A percentile compares a stretch with the other conserved stretches of the same genome.
phyloP scores from a whole-genome alignment of 257 asterid species.

The Nicotiana tabacum region DNA sequence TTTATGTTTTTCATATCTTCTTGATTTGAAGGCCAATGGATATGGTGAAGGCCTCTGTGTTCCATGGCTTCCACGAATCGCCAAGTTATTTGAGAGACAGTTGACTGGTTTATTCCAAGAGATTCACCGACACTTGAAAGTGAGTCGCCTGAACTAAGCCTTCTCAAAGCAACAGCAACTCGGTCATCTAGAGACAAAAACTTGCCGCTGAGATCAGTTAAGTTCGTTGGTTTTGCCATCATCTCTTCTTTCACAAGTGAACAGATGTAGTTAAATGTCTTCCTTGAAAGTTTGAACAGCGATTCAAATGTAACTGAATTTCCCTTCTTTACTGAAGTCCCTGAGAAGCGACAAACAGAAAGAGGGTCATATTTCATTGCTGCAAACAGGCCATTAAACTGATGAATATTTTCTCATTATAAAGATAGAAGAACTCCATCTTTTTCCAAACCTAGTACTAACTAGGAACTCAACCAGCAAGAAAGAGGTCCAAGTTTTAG shows the following conservation, averaged over 20 bases:
- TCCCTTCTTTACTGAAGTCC: background rate
- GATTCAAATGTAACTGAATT: constrained; percentile 18
- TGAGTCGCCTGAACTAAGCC: constrained; percentile 25
- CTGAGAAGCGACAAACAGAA: constrained; percentile 11
- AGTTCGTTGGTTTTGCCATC: background rate
- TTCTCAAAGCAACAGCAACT: constrained; percentile 27
- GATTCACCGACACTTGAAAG: constrained; percentile 13
- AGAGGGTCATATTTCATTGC: background rate
- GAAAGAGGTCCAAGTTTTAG: background rate
- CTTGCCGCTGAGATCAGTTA: constrained; percentile 16
- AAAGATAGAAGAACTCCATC: background rate
- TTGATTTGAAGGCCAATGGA: constrained; percentile 17
- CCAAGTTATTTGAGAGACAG: constrained; percentile 25
- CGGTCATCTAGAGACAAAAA: constrained; percentile 17
- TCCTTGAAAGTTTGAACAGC: constrained; percentile 23
- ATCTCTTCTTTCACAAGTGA: constrained; percentile 20
- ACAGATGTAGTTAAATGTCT: constrained; percentile 27
- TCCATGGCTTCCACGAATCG: constrained; percentile 27
- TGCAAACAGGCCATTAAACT: background rate
- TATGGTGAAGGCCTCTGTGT: constrained; percentile 13
- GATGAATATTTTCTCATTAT: background rate
- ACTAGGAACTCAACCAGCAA: background rate
- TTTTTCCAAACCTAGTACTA: background rate
- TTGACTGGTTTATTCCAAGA: constrained; percentile 12
- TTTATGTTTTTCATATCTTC: constrained; percentile 15